These are phyloP conservation scores for Cladosporium sp. DNA, from an alignment of 2,329 filamentous ascomycete genomes.

Conservation along the genomic window DNA sequence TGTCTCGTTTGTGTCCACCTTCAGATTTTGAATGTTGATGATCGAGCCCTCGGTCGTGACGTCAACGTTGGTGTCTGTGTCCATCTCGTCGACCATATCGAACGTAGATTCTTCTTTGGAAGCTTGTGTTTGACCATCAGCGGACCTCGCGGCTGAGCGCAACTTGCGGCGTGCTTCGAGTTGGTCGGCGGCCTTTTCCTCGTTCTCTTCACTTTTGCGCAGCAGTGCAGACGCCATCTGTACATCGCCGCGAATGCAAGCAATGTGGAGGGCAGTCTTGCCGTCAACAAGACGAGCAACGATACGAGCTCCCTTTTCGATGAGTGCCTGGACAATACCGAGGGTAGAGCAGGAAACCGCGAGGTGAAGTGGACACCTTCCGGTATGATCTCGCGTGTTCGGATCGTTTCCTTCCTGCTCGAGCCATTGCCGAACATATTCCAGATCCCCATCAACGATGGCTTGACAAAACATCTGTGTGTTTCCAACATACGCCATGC, in stretches of 20 bases:
- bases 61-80: conserved; percentile 29
- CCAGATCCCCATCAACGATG: conserved; percentile 67
- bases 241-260: conserved; percentile 60
- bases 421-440: conserved; percentile 64
- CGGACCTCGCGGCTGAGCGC: neutral
- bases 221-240: conserved; percentile 69
- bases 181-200: conserved; percentile 57
- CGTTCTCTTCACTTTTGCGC: conserved; percentile 66
- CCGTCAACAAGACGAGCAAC: conserved; percentile 72
- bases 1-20: conserved; percentile 36
- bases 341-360: conserved; percentile 63
- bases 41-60: conserved; percentile 60
- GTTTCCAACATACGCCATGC: conserved; percentile 83
- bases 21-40: conserved; percentile 44
- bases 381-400: conserved; percentile 70
- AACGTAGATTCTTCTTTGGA: conserved; percentile 28
- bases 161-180: conserved; percentile 24
- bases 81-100: conserved; percentile 42
- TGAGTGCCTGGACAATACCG: conserved; percentile 63
- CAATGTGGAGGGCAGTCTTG: conserved; percentile 74
- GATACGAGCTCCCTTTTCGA: conserved; percentile 66
- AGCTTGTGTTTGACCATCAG: neutral
- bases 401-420: conserved; percentile 62
- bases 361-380: conserved; percentile 71
- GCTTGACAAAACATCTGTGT: conserved; percentile 72